Evolutionary conservation across 208 protist species (phyloP), one percentile per base, ranked within the genome.

Genomic region (Porcisia hertigi): DNA sequence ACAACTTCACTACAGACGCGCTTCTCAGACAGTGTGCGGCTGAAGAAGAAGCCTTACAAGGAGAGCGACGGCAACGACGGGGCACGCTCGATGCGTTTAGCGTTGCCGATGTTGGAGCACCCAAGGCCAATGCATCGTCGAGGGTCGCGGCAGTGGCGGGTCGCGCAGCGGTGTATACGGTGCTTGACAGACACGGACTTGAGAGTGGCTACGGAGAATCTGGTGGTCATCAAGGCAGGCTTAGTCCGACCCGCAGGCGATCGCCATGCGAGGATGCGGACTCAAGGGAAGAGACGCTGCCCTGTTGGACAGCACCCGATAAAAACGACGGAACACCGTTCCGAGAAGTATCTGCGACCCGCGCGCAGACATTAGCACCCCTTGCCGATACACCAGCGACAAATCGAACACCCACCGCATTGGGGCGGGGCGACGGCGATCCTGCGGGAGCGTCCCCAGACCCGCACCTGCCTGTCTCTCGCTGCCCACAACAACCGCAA

Each of bases 1-100:
- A 93, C 69, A 87, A 82, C 67, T 80, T 95, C 55, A 93, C 88
- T 7, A 84, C 86, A 1, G 85, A 92, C 72, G 75, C 76, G 30
- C 71, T 90, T 2, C 53, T 93, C 36, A 52, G 57, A 7, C 66
- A 78, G 62, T 73, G 83, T 20, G 54, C 69, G 43, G 73, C 34
- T 54, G 23, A 67, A 53, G 69, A 75, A 60, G 69, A 39, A 43
- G 36, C 53, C 7, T 3, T 36, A 8, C 47, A 71, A 9, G 47
- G 8, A 25, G 66, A 54, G 16, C 11, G 12, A n/a, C 66, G 12
- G 45, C 66, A 57, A 16, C 66, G 12, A 20, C 9, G 66, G 25
- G 14, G 47, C 16, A n/a, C 66, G 30, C 63, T 52, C 63, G 41
- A 67, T 25, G 20, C 36, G 36, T 20, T 16, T 36, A 65, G 18